Evolutionary conservation across 73 alveolate species (phyloP).

Genomic region (Symbiodinium natans): DNA sequence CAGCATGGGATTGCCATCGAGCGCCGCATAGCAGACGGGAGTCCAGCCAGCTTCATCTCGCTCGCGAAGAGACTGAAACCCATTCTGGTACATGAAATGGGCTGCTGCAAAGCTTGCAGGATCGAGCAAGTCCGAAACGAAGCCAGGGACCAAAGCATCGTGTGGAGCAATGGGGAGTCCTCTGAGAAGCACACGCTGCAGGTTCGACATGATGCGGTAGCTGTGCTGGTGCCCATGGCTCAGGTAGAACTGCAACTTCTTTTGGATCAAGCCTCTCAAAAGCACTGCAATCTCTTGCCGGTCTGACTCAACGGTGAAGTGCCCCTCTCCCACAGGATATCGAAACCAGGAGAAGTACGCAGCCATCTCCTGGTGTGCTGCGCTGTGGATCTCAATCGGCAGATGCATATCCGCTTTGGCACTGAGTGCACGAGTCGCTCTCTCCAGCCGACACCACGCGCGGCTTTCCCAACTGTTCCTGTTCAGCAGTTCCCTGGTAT

Average conservation of each 20-base stretch:
- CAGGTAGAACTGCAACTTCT: not conserved
- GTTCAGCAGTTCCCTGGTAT: not conserved
- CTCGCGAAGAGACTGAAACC: not conserved
- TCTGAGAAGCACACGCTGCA: not conserved
- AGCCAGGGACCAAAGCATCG: not conserved
- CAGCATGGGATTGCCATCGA: not conserved
- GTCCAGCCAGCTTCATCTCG: slow-evolving; percentile 66
- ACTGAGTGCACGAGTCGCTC: not conserved
- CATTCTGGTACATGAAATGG: slow-evolving; percentile 8
- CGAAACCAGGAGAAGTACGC: too few relatives aligned
- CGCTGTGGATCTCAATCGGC: too few relatives aligned
- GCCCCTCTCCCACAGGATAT: not conserved
- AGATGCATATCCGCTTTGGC: not conserved
- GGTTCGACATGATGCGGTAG: slow-evolving; percentile 15
- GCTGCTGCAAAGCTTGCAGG: not conserved
- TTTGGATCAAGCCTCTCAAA: not conserved
- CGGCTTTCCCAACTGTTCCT: not conserved
- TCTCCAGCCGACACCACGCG: not conserved
- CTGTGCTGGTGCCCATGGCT: not conserved
- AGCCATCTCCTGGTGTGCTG: too few relatives aligned
- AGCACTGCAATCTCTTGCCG: not conserved
- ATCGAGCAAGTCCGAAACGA: not conserved
- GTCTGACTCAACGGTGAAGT: not conserved
- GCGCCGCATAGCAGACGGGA: slow-evolving; percentile 29
- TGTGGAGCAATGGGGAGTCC: not conserved